Percentiles rank a stretch among this genome's conserved stretches.
Evolutionary conservation across 108 stramenopile species (phyloP).

Genomic region (Fragilaria radians): DNA sequence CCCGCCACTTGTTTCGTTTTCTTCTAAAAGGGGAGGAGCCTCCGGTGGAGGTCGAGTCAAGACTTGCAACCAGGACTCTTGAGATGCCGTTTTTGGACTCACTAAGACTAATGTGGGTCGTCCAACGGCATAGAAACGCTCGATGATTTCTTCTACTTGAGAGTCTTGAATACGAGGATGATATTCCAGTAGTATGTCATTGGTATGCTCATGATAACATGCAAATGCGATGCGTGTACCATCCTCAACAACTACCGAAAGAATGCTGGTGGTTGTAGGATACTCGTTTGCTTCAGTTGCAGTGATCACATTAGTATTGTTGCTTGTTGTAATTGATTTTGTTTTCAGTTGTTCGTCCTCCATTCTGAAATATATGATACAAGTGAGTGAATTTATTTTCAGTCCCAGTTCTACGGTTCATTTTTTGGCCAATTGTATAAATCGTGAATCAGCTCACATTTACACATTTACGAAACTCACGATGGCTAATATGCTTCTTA

Average conservation of each 20-base stretch:
- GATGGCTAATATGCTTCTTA: too few relatives aligned
- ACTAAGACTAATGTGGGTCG: conserved; percentile 67
- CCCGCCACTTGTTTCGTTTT: conserved; percentile 1
- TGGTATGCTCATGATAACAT: conserved; percentile 62
- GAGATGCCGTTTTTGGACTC: conserved; percentile 32
- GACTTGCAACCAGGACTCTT: conserved; percentile 34
- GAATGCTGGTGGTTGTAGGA: too few relatives aligned
- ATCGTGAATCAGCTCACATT: too few relatives aligned
- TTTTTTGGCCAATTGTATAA: too few relatives aligned
- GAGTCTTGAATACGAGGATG: conserved; percentile 29
- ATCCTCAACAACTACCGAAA: conserved; percentile 59
- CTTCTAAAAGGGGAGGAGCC: neutral
- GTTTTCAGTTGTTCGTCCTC: too few relatives aligned
- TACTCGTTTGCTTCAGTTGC: too few relatives aligned
- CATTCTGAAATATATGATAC: too few relatives aligned
- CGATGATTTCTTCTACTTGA: conserved; percentile 46
- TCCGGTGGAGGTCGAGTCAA: conserved; percentile 24
- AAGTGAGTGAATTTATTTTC: too few relatives aligned
- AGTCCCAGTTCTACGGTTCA: too few relatives aligned
- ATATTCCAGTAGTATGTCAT: conserved; percentile 66
- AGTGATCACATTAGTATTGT: too few relatives aligned
- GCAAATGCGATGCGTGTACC: conserved; percentile 67
- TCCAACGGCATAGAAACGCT: conserved; percentile 35
- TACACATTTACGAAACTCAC: too few relatives aligned
- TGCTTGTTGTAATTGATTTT: too few relatives aligned